Base-by-base conservation (phyloP, 805 yeast species). In the Kurtzmaniella cleridarum region DNA sequence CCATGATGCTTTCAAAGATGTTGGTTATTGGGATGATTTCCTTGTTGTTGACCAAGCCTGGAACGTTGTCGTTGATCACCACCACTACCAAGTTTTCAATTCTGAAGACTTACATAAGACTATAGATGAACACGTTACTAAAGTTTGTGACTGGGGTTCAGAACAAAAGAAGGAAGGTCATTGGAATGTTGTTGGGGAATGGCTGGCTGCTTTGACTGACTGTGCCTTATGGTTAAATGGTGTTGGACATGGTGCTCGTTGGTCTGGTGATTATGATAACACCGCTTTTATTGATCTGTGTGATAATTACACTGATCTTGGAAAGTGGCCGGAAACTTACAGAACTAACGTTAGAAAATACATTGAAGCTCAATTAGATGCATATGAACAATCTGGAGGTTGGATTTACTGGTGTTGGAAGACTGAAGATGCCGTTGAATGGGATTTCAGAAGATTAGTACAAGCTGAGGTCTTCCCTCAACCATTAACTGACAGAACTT, bases 341-440 rank as follows among this genome's bases (percentile, higher is more conserved):
- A 77, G 73, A 56, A 53, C 51, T 17, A 69, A 78, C 47, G 76
- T 81, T 34, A 79, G 96, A 60, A 72, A 66, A 50, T 88, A 71
- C 57, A 70, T 89, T 36, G 96, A 90, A 66, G 95, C 96, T 35
- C 96, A 90, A 71, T 66, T 90, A 54, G 96, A 90, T 57, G 87
- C 96, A 1, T 65, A 60, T 40, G 86, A 81, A 51, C 74, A 73
- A 50, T 73, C 78, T 42, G 75, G 71, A 27, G 98, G 98, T 26
- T 90, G 96, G 96, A 76, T 87, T 41, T 83, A 85, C 70, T 90
- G 97, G 97, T 78, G 83, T 59, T 89, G 87, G 83, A 90, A 89
- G 71, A 84, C 95, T 20, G 96, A 90, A 64, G 63, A 62, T 48
- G 69, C 86, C 15, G 58, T 82, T 39, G 96, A 90, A 59, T 90